Conservation (phyloP, 345 rosid species). For the Euphorbia lathyris region DNA sequence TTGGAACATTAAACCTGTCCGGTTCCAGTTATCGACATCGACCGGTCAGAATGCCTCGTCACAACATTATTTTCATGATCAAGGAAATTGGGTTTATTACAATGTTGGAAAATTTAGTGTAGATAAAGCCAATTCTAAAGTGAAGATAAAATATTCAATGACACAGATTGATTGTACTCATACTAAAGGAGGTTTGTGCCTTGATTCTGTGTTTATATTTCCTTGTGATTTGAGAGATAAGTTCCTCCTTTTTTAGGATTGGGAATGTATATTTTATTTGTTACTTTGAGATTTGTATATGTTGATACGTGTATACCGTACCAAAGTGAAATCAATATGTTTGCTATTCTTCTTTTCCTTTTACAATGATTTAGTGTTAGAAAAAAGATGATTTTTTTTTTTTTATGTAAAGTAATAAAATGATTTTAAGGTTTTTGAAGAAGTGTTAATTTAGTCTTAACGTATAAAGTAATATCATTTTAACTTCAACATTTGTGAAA, state of each 20-base stretch:
- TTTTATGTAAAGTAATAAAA: no score
- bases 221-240: conserved; percentile 14
- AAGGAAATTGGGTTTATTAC: conserved; percentile 33
- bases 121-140: conserved; percentile 5
- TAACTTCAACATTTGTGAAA: no score
- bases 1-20: conserved; percentile 39
- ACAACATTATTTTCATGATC: conserved; percentile 21
- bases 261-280: no score
- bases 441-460: no score
- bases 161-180: conserved; percentile 46
- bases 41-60: conserved; percentile 29
- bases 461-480: no score
- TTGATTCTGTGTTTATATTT: conserved; percentile 32
- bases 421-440: no score
- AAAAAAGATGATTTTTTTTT: no score
- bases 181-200: conserved; percentile 35
- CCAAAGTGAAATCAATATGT: not conserved
- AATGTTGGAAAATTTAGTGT: conserved; percentile 32
- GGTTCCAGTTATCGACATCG: conserved; percentile 32
- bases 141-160: conserved; percentile 34
- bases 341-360: not conserved
- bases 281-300: no score
- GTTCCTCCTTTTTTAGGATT: conserved; percentile 9
- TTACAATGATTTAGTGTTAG: no score
- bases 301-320: not conserved